These are phyloP conservation scores for Alloascoidea africana DNA, from an alignment of 805 yeast genomes.

Conservation along the genomic window DNA sequence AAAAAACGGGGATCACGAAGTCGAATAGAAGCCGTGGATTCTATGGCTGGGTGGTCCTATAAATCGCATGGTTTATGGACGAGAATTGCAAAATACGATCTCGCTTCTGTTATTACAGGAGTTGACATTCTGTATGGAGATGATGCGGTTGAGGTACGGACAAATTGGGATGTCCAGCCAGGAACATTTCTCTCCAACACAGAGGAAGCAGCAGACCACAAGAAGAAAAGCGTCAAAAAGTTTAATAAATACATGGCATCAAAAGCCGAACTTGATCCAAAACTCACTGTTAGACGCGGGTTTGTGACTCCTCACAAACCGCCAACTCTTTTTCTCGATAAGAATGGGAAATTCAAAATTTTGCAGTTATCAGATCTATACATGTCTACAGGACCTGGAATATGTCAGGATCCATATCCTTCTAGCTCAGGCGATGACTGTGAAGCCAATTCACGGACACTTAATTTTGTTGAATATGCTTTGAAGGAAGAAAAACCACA, in stretches of 20 bases:
- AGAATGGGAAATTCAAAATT: slow-evolving; percentile 50
- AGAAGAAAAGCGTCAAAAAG: slow-evolving; percentile 9
- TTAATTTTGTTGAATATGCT: slow-evolving; percentile 41
- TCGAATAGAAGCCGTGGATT: neutral
- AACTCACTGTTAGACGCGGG: neutral
- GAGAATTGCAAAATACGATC: slow-evolving; percentile 27
- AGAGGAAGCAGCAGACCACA: slow-evolving; percentile 14
- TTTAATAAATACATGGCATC: neutral
- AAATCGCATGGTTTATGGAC: slow-evolving; percentile 40
- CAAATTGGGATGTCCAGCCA: slow-evolving; percentile 39
- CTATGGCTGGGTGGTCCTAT: slow-evolving; percentile 13
- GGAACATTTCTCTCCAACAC: slow-evolving; percentile 12
- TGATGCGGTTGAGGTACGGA: slow-evolving; percentile 65
- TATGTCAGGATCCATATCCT: slow-evolving; percentile 45
- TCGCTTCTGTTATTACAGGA: slow-evolving; percentile 30
- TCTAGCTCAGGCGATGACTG: slow-evolving; percentile 29
- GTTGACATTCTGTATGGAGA: slow-evolving; percentile 59
- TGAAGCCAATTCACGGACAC: slow-evolving; percentile 64
- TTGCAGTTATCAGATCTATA: slow-evolving; percentile 88
- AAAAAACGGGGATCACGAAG: neutral
- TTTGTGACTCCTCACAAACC: neutral
- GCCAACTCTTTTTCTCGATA: slow-evolving; percentile 21
- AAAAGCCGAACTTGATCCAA: neutral
- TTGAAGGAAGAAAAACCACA: slow-evolving; percentile 73
- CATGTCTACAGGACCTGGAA: slow-evolving; percentile 71